Conservation (phyloP, 2,329 filamentous ascomycete species). For the Fusarium nurragi region DNA sequence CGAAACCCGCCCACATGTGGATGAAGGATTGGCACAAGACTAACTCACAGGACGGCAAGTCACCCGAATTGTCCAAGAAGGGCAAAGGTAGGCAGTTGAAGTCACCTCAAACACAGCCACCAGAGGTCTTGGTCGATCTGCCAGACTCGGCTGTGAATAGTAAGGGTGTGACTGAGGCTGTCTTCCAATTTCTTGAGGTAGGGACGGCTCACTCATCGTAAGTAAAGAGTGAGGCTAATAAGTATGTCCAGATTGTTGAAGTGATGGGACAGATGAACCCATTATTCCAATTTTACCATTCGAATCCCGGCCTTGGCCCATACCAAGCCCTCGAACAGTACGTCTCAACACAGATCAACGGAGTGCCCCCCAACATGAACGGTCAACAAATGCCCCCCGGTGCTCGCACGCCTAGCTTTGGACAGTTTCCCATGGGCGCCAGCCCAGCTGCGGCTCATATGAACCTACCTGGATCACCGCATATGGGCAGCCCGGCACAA, state of each 20-base stretch:
- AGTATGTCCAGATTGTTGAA: constrained; percentile 64
- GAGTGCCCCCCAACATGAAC: constrained; percentile 53
- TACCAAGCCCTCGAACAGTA: constrained; percentile 70
- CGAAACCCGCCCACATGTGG: constrained; percentile 70
- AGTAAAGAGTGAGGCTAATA: constrained; percentile 39
- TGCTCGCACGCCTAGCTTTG: constrained; percentile 64
- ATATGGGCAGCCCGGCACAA: constrained; percentile 68
- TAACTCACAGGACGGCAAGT: constrained; percentile 67
- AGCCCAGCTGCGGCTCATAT: constrained; percentile 70
- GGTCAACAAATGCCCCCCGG: constrained; percentile 60
- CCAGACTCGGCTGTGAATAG: constrained; percentile 67
- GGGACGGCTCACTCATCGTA: constrained; percentile 35
- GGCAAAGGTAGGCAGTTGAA: constrained; percentile 67
- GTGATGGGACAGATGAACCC: constrained; percentile 74
- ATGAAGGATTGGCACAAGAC: constrained; percentile 71
- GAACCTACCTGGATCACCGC: constrained; percentile 70
- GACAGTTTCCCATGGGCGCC: constrained; percentile 66
- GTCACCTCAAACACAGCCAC: constrained; percentile 67
- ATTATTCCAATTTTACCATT: constrained; percentile 67
- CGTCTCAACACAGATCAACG: constrained; percentile 59
- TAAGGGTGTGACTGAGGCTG: constrained; percentile 68
- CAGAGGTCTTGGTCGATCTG: constrained; percentile 66
- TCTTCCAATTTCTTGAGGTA: constrained; percentile 73
- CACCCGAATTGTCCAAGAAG: constrained; percentile 75
- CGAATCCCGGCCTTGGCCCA: constrained; percentile 63